phyloP scores from a whole-genome alignment of 306 rosid species.

The Cicer pinnatifidum region DNA sequence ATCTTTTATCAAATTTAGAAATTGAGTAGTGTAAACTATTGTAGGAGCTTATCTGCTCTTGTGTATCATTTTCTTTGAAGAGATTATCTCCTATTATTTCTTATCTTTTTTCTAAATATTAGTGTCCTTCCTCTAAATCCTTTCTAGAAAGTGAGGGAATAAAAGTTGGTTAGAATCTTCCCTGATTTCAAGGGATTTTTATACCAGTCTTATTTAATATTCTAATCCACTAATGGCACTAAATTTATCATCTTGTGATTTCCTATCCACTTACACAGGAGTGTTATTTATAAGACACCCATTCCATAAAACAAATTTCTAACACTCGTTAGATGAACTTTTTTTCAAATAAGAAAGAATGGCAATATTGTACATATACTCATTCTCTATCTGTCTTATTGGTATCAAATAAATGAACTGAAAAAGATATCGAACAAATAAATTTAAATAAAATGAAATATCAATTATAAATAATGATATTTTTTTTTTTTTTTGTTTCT shows the following conservation, averaged over 20 bases:
- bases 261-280: background rate
- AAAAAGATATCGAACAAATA: slow-evolving; percentile 15
- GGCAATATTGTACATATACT: background rate
- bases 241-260: background rate
- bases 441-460: slow-evolving; percentile 10
- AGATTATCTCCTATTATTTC: too few relatives aligned
- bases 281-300: background rate
- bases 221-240: background rate
- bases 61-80: too few relatives aligned
- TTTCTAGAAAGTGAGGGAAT: too few relatives aligned
- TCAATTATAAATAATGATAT: slow-evolving; percentile 36
- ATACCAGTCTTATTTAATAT: background rate
- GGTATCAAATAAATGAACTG: slow-evolving; percentile 3
- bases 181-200: background rate
- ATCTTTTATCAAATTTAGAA: too few relatives aligned
- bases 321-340: background rate
- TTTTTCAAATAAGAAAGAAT: background rate
- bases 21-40: too few relatives aligned
- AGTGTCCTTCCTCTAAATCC: too few relatives aligned
- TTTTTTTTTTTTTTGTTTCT: background rate
- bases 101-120: too few relatives aligned
- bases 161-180: too few relatives aligned
- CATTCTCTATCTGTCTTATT: background rate
- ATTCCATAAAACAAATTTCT: background rate
- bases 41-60: too few relatives aligned